These are phyloP conservation scores for Starmerella vaccinii DNA, from an alignment of 805 yeast genomes.

Conservation along the genomic window DNA sequence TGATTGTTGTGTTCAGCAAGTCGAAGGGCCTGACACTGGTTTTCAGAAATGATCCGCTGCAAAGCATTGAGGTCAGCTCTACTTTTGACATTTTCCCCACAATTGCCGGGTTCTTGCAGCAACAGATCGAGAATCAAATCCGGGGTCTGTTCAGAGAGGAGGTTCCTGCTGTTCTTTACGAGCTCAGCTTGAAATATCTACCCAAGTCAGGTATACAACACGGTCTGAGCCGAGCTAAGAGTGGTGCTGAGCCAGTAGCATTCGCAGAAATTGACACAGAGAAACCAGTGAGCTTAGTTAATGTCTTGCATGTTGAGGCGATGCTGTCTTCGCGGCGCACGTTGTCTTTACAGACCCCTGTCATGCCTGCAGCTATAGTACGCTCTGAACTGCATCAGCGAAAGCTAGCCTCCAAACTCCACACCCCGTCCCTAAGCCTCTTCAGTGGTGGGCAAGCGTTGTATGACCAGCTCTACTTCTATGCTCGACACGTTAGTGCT, in stretches of 20 bases:
- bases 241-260: conserved; percentile 33
- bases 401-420: conserved; percentile 7
- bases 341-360: conserved; percentile 55
- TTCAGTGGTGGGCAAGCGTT: conserved; percentile 5
- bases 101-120: conserved; percentile 70
- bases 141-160: conserved; percentile 74
- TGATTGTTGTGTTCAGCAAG: conserved; percentile 71
- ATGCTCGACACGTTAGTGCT: conserved; percentile 17
- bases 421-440: conserved; percentile 5
- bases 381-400: conserved; percentile 39
- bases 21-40: conserved; percentile 77
- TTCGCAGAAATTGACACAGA: conserved; percentile 48
- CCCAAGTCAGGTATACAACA: conserved; percentile 28
- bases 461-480: conserved; percentile 24
- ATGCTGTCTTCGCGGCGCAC: conserved; percentile 71
- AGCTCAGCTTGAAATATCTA: conserved; percentile 59
- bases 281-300: conserved; percentile 56
- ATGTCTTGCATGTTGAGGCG: conserved; percentile 55
- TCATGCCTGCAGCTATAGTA: conserved; percentile 47
- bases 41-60: conserved; percentile 81
- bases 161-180: conserved; percentile 69
- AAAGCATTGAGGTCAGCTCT: conserved; percentile 68
- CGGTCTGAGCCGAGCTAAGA: background rate
- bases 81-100: conserved; percentile 81
- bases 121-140: conserved; percentile 71